A percentile compares a stretch with the other conserved stretches of the same genome.
Conservation (phyloP, 2,329 filamentous ascomycete genomes). For the Fusarium odoratissimum region DNA sequence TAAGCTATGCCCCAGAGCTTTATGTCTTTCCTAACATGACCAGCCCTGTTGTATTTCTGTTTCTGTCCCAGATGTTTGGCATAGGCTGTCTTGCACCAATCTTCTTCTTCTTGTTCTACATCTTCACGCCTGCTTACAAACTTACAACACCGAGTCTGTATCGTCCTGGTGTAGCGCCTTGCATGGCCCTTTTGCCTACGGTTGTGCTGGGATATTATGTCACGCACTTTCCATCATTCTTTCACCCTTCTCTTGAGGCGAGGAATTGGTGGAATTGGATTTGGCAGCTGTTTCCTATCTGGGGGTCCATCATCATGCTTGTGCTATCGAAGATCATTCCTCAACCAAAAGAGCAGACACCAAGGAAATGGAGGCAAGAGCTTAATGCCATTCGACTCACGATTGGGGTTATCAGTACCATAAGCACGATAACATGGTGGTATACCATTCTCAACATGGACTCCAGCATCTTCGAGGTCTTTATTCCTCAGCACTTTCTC, state of each 20-base stretch:
- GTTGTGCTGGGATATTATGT: slow-evolving; percentile 33
- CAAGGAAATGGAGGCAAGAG: rapidly evolving
- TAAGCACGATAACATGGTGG: slow-evolving; percentile 37
- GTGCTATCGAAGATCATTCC: slow-evolving; percentile 3
- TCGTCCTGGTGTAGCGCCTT: slow-evolving; percentile 12
- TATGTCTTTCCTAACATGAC: background rate
- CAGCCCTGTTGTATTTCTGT: slow-evolving; percentile 35
- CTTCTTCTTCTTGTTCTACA: slow-evolving; percentile 42
- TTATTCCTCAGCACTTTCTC: slow-evolving; percentile 42
- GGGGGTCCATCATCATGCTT: slow-evolving; percentile 37
- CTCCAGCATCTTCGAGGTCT: slow-evolving; percentile 17
- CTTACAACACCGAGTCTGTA: slow-evolving; percentile 17
- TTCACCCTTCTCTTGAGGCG: slow-evolving; percentile 34
- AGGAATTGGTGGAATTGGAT: slow-evolving; percentile 49
- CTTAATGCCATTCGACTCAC: background rate
- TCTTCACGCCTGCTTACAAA: slow-evolving; percentile 32
- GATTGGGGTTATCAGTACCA: background rate
- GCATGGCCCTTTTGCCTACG: slow-evolving; percentile 32
- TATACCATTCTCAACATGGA: slow-evolving; percentile 20
- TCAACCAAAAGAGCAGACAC: background rate
- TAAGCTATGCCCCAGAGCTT: slow-evolving; percentile 18
- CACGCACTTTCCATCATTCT: slow-evolving; percentile 35
- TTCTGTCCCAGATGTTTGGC: slow-evolving; percentile 39
- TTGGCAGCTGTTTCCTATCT: slow-evolving; percentile 48
- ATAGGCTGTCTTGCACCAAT: slow-evolving; percentile 38